Conservation (phyloP, 306 rosid genomes). For the Carpinus fangiana region DNA sequence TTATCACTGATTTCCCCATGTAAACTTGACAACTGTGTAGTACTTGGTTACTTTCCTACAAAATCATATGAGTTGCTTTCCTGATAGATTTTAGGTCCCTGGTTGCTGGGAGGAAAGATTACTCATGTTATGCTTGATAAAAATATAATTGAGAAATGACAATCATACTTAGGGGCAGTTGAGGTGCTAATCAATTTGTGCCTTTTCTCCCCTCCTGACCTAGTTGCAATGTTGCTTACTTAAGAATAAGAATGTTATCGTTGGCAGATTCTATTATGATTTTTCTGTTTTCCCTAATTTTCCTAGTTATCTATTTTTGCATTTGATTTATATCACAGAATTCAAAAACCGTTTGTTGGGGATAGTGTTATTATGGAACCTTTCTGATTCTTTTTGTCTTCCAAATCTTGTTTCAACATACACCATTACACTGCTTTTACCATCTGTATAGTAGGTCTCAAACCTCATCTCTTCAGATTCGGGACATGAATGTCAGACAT, state of each 20-base stretch:
- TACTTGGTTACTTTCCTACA: neutral
- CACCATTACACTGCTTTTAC: too few relatives aligned
- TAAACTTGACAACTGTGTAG: neutral
- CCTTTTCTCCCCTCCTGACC: neutral
- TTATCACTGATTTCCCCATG: neutral
- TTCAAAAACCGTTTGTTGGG: neutral
- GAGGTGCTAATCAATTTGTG: neutral
- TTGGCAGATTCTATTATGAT: neutral
- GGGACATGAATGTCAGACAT: neutral
- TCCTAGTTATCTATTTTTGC: neutral
- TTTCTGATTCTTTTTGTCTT: too few relatives aligned
- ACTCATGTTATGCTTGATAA: neutral
- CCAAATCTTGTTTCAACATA: too few relatives aligned
- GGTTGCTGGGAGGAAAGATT: neutral
- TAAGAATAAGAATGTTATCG: neutral
- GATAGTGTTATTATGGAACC: too few relatives aligned
- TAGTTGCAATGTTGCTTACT: neutral
- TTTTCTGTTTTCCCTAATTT: neutral
- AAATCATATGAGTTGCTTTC: too few relatives aligned
- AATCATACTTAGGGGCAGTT: neutral
- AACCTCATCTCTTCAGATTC: too few relatives aligned
- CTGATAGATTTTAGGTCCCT: neutral
- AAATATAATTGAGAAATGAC: neutral
- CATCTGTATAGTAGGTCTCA: too few relatives aligned
- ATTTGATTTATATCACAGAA: neutral